Evolutionary conservation across 768 basidiomycete genomes (phyloP), one percentile per base, ranked within the genome.

Genomic region (Kwoniella shandongensis): DNA sequence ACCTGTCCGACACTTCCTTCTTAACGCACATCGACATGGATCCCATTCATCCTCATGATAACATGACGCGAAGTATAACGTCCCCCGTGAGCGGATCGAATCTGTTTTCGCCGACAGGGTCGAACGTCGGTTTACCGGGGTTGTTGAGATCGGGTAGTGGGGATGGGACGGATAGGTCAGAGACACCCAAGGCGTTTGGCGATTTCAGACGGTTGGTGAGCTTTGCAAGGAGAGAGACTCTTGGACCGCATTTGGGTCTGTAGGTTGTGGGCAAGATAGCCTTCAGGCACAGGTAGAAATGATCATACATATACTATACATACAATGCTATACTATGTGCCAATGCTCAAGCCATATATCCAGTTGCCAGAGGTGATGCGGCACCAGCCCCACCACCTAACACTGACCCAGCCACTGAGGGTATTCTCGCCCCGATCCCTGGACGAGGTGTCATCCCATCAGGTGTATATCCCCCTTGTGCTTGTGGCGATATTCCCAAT

Each of bases 21-120:
- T 83, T 99, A 29, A 88, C 91, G 0, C 83, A 86, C 0, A 82
- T 99, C 29, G 96, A 99, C 76, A 99, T 99, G 96, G 93, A 98
- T 63, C 91, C 92, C 1, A 47, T 62, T 2, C 30, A 23, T 12
- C 36, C 49, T 20, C 41, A 40, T 25, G 41, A 48, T 32, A 18
- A 27, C 4, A 30, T 26, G 10, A 12, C 39, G 10, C 26, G 30
- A 29, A 64, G 66, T 2, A 45, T 76, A 35, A 68, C 53, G 11
- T 73, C 74, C 2, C 73, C 75, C 0, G 42, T 62, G 13, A 47
- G 62, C 15, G 39, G 42, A 48, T 78, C 83, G 1, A 81, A 81
- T 2, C 74, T 78, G 3, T 84, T 86, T 3, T 86, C 88, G 2
- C 83, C 86, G 0, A 73, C 82, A 20, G 58, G 60, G 10, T 57